Percentiles rank a stretch among this genome's conserved stretches.
Conservation (phyloP, 2,329 filamentous ascomycete genomes). For the Xylariaceae sp. region DNA sequence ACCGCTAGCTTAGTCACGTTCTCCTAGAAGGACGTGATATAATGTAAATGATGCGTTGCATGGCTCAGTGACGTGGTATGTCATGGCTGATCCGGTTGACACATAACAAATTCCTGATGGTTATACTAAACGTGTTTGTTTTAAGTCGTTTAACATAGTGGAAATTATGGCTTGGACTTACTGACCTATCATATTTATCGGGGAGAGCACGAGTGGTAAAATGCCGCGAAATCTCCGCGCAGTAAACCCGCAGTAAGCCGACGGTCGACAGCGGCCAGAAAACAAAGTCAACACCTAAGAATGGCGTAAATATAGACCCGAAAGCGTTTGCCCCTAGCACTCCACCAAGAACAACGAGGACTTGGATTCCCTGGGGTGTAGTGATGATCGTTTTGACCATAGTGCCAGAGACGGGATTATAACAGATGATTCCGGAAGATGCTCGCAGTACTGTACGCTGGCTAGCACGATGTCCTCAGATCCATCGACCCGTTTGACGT, state of each 20-base stretch:
- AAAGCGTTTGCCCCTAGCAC: neutral
- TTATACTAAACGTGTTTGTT: too few species aligned
- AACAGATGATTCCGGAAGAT: conserved; percentile 13
- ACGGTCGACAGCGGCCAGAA: conserved; percentile 23
- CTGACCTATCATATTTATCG: too few species aligned
- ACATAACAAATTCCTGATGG: too few species aligned
- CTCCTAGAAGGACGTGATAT: too few species aligned
- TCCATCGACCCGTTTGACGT: conserved; percentile 31
- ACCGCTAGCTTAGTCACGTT: too few species aligned
- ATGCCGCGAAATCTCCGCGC: too few species aligned
- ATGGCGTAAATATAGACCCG: conserved; percentile 1
- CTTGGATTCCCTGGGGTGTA: conserved; percentile 21
- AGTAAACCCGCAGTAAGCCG: conserved; percentile 23
- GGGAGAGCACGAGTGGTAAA: too few species aligned
- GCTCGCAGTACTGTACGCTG: conserved; percentile 13
- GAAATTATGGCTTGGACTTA: too few species aligned
- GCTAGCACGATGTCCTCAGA: conserved; percentile 19
- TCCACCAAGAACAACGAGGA: conserved; percentile 2
- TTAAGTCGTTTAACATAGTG: too few species aligned
- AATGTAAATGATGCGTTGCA: too few species aligned
- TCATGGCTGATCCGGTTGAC: too few species aligned
- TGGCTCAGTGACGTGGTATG: too few species aligned
- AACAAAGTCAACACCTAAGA: conserved; percentile 15
- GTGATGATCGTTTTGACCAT: conserved; percentile 23
- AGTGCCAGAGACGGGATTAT: conserved; percentile 16